Base-by-base conservation (phyloP, 2,329 filamentous ascomycete species). In the Xylariaceae sp. region DNA sequence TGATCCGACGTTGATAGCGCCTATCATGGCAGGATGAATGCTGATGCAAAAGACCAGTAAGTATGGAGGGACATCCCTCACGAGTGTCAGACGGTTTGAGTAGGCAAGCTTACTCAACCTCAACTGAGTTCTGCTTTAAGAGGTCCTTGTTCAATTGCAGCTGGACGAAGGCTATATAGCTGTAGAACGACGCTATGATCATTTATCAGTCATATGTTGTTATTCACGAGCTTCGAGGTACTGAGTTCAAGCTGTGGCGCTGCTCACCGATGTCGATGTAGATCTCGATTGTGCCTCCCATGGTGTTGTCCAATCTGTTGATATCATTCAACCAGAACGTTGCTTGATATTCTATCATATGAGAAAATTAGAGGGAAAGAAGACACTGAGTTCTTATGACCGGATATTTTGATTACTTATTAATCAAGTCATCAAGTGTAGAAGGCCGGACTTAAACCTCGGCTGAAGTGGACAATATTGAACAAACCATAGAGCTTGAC, bases 11-110 rank as follows among this genome's bases (percentile, higher is more conserved):
- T 83, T 86, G 59, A 88, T 79, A 37, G 75, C 84, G 21, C 80
- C 82, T 12, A 92, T 72, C 59, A 91, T 83, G 41, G 90, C 74
- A 12, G 88, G 88, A 52, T 85, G 75, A 55, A 86, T 78, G 40
- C 84, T 88, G 51, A 22, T 6, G 22, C 2, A 12, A 39, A 32
- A 22, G 25, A 21, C 19, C 11, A 36, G 8, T 19, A 8, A 14
- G 19, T 20, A n/a, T n/a, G 10, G 11, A 25, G 20, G 23, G 17
- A 6, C 17, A 25, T 1, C 8, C 22, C 12, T 33, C 14, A 19
- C 5, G n/a, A 27, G 27, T n/a, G 19, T 11, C 10, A 22, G n/a
- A 10, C 2, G n/a, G 7, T 2, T 34, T 37, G 14, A 6, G n/a
- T n/a, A 7, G 11, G 25, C 3, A 37, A 22, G 60, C 80, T 55